Evolutionary conservation across 257 asterid genomes (phyloP).

Genomic region (Avicennia marina): DNA sequence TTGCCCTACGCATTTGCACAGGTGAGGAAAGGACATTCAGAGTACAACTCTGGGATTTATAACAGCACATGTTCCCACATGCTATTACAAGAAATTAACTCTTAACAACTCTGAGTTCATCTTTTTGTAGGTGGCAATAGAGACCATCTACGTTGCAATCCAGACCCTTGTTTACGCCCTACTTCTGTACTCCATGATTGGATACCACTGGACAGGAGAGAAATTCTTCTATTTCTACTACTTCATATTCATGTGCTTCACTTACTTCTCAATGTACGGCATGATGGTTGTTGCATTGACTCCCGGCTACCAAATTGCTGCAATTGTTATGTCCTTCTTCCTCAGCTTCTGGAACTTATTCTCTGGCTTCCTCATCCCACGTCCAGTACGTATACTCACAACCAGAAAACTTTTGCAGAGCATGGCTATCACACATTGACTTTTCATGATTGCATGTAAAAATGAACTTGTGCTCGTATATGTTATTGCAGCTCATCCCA

Average conservation of each 20-base stretch:
- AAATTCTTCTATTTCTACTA: constrained; percentile 76
- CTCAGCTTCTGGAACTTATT: constrained; percentile 87
- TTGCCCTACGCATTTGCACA: constrained; percentile 85
- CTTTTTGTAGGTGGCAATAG: constrained; percentile 67
- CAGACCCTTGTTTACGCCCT: constrained; percentile 58
- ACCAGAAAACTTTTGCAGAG: too few relatives aligned
- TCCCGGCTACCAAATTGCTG: constrained; percentile 75
- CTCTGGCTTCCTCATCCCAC: constrained; percentile 81
- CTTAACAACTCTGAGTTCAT: too few relatives aligned
- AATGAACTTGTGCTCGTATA: not conserved
- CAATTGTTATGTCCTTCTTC: constrained; percentile 82
- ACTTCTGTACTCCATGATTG: constrained; percentile 79
- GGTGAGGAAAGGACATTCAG: too few relatives aligned
- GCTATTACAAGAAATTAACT: too few relatives aligned
- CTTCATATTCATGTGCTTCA: constrained; percentile 84
- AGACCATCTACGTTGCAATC: constrained; percentile 66
- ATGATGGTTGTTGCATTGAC: constrained; percentile 91
- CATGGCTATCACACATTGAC: too few relatives aligned
- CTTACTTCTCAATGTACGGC: constrained; percentile 86
- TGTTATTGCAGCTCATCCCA: constrained; percentile 57
- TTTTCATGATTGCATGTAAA: too few relatives aligned
- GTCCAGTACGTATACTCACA: constrained; percentile 54
- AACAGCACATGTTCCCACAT: too few relatives aligned
- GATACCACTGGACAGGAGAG: constrained; percentile 55
- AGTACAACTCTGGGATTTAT: too few relatives aligned